Evolutionary conservation across 2,329 filamentous ascomycete genomes (phyloP), one percentile per base, ranked within the genome.

Genomic region (Coniochaeta sp.): DNA sequence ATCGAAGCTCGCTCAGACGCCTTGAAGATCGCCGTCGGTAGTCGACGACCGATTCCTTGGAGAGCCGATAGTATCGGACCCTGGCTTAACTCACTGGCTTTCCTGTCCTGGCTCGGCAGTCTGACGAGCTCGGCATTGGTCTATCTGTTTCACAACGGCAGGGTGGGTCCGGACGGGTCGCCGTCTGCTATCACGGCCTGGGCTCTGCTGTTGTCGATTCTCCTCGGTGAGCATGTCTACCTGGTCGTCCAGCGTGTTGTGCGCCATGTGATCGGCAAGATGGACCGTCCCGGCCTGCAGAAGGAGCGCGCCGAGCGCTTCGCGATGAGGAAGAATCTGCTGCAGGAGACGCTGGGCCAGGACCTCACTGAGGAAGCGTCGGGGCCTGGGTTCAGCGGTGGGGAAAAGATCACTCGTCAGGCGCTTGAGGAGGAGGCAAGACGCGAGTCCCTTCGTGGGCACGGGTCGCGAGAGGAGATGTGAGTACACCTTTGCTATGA

Each of bases 61-160:
- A 86, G 95, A 59, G 87, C 91, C 1, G 95, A 98, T 75, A 95
- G 90, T 1, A 98, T 99, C 66, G 95, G 95, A 0, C 93, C 95
- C 0, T 98, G 92, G 89, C 79, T 98, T 14, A 85, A 92, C 65
- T 88, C 90, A 1, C 80, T 99, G 2, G 88, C 88, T 17, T 96
- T 98, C 71, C 79, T 98, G n/a, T 89, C 91, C 3, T 98, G 95
- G 95, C 79, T 97, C 26, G 95, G 95, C 44, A 95, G 89, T 65
- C 79, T 98, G 62, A 96, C 92, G 6, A 92, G 89, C 60, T 87
- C 92, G 0, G 91, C 93, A 0, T 84, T 98, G 56, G 89, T 96
- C 0, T 96, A 92, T 72, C 85, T 99, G 68, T 98, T 97, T 78
- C 88, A 85, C 65, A 85, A 87, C 58, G 81, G 88, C 60, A 81